These are phyloP conservation scores for Fusarium chaquense DNA, from an alignment of 2,329 filamentous ascomycete species.

Conservation along the genomic window DNA sequence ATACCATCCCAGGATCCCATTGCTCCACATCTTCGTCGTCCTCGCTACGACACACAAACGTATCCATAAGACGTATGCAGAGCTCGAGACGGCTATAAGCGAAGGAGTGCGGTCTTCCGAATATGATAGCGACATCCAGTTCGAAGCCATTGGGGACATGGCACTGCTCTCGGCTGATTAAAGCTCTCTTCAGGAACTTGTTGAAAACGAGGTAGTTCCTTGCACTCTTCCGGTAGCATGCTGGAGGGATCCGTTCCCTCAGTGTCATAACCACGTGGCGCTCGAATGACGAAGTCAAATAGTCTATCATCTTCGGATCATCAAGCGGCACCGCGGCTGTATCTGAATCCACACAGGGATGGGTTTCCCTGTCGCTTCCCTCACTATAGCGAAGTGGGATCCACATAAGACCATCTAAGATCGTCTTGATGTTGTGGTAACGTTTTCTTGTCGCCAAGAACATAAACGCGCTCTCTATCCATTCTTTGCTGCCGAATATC, in stretches of 20 bases:
- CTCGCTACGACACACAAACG: not conserved
- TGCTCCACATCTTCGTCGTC: not conserved
- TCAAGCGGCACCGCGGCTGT: constrained; percentile 3
- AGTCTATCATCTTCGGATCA: constrained; percentile 5
- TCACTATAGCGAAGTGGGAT: not conserved
- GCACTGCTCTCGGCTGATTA: no score
- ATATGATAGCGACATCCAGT: constrained; percentile 7
- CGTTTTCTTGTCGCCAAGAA: not conserved
- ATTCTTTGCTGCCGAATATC: not conserved
- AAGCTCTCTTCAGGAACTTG: not conserved
- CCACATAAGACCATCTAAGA: not conserved
- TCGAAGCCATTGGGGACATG: not conserved
- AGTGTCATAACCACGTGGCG: not conserved
- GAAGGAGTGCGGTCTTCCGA: not conserved
- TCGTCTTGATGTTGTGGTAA: not conserved
- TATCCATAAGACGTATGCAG: not conserved
- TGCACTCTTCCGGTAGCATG: not conserved
- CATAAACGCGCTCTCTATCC: not conserved
- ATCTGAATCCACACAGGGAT: not conserved
- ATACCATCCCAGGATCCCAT: not conserved
- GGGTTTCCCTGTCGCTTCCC: not conserved
- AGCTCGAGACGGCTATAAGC: no score
- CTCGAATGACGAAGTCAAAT: constrained; percentile 4
- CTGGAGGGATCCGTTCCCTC: not conserved
- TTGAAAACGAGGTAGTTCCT: not conserved